Base-by-base conservation (phyloP, 306 rosid genomes). In the Alnus glutinosa region DNA sequence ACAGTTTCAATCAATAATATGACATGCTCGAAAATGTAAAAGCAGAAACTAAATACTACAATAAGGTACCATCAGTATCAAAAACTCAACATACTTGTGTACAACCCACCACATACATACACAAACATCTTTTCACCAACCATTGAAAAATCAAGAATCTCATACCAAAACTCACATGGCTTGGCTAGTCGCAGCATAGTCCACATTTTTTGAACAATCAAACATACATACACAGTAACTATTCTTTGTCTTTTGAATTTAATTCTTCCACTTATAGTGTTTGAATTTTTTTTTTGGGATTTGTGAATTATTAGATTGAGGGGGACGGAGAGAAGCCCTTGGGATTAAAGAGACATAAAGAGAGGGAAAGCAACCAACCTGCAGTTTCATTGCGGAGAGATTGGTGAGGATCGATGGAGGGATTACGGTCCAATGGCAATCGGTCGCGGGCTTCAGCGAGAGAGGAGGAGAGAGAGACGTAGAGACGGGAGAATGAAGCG, bases 311-410 rank as follows among this genome's bases (percentile, higher is more conserved):
- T 23, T 23, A 23, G 76, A 83, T 85, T 81, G 42, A 15, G 67
- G 51, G 30, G 64, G 32, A 11, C 54, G 42, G 13, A 32, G 15
- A 11, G 47, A 28, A 50, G 68, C 51, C 9, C 14, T 28, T 28
- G 55, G 76, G 39, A 16, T 15, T 15, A 75, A n/a, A 23, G 47
- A 80, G 51, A 77, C 9, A n/a, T 54, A 55, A 54, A 36, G 74
- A 63, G 70, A 39, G 7, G 23, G 70, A 50, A 63, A 70, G 51
- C 55, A 57, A 79, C 87, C 66, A 66, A 89, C 93, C 93, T 88
- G 57, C 14, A 49, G 82, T 28, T 64, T 47, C 46, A 30, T n/a
- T 64, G 49, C 50, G 52, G 79, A 80, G 72, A 76, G 30, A 48
- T 79, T 11, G 51, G 58, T 75, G 81, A 57, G 55, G 62, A 32